Base-by-base conservation (phyloP, 2,329 filamentous ascomycete genomes). In the Chaetomiaceae sp. region DNA sequence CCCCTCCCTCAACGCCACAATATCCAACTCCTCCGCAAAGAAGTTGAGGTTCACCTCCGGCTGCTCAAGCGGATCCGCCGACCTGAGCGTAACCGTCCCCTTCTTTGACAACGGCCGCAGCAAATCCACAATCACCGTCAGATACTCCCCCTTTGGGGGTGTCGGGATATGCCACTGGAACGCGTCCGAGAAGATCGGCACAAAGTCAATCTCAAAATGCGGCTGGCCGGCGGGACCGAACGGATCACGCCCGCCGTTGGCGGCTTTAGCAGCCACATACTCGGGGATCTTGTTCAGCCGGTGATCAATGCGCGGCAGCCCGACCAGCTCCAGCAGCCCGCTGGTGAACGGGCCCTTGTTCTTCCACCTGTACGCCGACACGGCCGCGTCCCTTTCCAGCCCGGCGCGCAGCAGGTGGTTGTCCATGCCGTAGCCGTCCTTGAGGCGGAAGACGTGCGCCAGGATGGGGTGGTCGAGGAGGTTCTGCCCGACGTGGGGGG, bases 401-500 rank as follows among this genome's bases (percentile, higher is more conserved):
- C 43, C 43, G 17, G 47, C 45, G 34, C 27, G 47, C 11, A 53
- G 14, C 0, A 45, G 50, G 48, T 58, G 54, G 49, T 54, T 49
- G 36, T 59, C 54, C 1, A 58, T 31, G 15, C 59, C 3, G 59
- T 64, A 46, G 58, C 42, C 9, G 58, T 64, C 53, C 17, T 59
- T 60, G n/a, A 63, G 58, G 22, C 53, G 53, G 22, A 39, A 56
- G 15, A 51, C 38, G 27, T 48, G 53, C 15, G 46, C 42, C 19
- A 64, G 53, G 42, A 44, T 44, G 6, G 42, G 33, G 53, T 72
- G 69, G 50, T 72, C 67, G n/a, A 74, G 66, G 5, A 73, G 57
- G 39, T 70, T 69, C 58, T 72, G 70, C 2, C 72, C 72, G 5
- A 75, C 72, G 31, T 66, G 62, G 1, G 69, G 66, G 15, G 65